Evolutionary conservation across 2,329 filamentous ascomycete genomes (phyloP).

Genomic region (Neodidymelliopsis sp.): DNA sequence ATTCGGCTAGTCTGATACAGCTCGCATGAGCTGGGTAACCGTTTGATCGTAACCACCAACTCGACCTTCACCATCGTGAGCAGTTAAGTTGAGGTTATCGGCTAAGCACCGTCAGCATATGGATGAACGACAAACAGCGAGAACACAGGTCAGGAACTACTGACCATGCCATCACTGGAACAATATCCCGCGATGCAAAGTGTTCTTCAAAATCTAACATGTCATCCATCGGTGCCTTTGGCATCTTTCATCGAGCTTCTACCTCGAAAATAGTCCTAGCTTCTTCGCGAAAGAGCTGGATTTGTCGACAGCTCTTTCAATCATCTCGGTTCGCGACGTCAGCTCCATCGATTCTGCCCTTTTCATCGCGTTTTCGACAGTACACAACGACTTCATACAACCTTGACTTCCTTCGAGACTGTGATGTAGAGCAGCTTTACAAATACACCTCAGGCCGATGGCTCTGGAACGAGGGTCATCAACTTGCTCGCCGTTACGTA

Average conservation of each 20-base stretch:
- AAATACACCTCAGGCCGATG: constrained; percentile 27
- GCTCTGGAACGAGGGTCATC: constrained; percentile 28
- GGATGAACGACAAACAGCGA: no score
- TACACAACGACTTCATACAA: constrained; percentile 20
- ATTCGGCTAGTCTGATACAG: no score
- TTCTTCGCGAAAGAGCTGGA: constrained; percentile 16
- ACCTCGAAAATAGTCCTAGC: constrained; percentile 5
- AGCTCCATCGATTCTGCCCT: constrained; percentile 15
- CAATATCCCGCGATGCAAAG: background rate
- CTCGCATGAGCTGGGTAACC: no score
- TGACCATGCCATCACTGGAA: no score
- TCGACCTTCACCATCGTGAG: no score
- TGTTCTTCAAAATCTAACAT: background rate
- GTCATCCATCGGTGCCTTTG: background rate
- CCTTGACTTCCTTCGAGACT: constrained; percentile 51
- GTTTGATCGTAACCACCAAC: no score
- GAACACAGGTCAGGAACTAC: no score
- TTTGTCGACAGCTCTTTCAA: constrained; percentile 20
- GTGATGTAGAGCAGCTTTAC: constrained; percentile 49
- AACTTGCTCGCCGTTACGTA: constrained; percentile 26
- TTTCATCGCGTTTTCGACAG: constrained; percentile 14
- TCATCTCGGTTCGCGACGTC: constrained; percentile 16
- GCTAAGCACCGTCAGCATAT: no score
- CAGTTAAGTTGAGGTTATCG: no score
- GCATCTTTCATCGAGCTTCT: background rate